A percentile compares a stretch with the other conserved stretches of the same genome.
Evolutionary conservation across 106 monocot genomes (phyloP).

Genomic region (Apostasia shenzhenica): DNA sequence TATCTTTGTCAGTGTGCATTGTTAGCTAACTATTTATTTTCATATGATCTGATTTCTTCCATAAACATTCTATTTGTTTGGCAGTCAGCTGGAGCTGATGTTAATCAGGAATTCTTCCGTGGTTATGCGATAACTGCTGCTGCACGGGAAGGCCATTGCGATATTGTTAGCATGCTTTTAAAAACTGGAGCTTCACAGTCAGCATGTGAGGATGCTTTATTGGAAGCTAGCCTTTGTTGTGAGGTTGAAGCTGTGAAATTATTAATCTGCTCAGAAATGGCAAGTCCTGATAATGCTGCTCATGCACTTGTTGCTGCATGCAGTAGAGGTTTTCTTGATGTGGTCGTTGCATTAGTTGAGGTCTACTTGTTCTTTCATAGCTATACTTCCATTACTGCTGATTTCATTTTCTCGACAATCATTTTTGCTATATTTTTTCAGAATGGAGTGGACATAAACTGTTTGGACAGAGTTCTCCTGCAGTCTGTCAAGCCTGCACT

Average conservation of each 20-base stretch:
- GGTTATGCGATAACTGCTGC: constrained; percentile 64
- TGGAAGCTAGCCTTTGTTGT: constrained; percentile 43
- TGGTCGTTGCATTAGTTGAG: constrained; percentile 33
- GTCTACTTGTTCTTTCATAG: constrained; percentile 9
- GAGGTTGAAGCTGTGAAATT: constrained; percentile 34
- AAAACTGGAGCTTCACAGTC: constrained; percentile 37
- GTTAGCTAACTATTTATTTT: neutral
- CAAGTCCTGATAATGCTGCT: constrained; percentile 19
- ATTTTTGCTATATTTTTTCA: constrained; percentile 9
- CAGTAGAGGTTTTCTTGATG: constrained; percentile 60
- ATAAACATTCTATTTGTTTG: neutral
- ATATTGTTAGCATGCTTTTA: constrained; percentile 40
- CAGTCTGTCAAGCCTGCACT: constrained; percentile 45
- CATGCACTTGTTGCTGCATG: constrained; percentile 51
- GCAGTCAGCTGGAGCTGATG: constrained; percentile 54
- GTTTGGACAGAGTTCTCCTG: constrained; percentile 36
- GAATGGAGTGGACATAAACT: constrained; percentile 56
- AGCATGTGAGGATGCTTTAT: constrained; percentile 56
- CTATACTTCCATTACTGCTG: neutral
- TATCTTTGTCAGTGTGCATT: neutral
- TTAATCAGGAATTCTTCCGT: constrained; percentile 47
- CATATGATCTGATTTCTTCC: neutral
- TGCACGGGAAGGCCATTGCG: constrained; percentile 46
- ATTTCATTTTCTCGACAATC: neutral
- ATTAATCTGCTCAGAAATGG: constrained; percentile 42